phyloP scores from a whole-genome alignment of 805 yeast species.

The Yarrowia hollandica region DNA sequence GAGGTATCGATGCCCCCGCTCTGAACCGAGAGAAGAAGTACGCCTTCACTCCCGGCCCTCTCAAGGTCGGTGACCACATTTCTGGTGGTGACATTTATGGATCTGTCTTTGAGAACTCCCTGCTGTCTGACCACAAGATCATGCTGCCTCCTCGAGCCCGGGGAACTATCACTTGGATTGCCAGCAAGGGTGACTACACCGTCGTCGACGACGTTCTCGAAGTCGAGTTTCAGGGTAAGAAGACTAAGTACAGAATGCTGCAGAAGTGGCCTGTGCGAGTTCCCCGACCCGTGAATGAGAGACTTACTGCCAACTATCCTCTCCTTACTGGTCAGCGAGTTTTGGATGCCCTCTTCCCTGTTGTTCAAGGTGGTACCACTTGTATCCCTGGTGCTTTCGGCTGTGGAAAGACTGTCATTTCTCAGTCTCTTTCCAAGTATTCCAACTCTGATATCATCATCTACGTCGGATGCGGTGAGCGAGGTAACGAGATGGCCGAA shows the following conservation, averaged over 20 bases:
- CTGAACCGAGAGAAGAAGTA: slow-evolving; percentile 76
- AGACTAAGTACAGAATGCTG: slow-evolving; percentile 81
- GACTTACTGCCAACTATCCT: slow-evolving; percentile 90
- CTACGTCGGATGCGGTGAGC: slow-evolving; percentile 94
- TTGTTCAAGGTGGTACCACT: slow-evolving; percentile 99
- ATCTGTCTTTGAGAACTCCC: slow-evolving; percentile 88
- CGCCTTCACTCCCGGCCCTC: slow-evolving; percentile 77
- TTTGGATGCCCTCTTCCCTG: slow-evolving; percentile 93
- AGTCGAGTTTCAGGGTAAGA: slow-evolving; percentile 91
- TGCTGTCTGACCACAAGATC: slow-evolving; percentile 89
- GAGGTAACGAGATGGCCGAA: slow-evolving; percentile 99
- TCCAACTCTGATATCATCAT: slow-evolving; percentile 96
- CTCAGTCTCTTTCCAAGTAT: slow-evolving; percentile 94
- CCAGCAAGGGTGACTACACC: slow-evolving; percentile 85
- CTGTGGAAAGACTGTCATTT: slow-evolving; percentile 97
- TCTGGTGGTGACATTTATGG: slow-evolving; percentile 98
- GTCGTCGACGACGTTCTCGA: slow-evolving; percentile 89
- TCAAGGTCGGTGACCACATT: slow-evolving; percentile 94
- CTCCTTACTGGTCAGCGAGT: slow-evolving; percentile 98
- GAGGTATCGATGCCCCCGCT: slow-evolving; percentile 98
- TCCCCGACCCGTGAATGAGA: slow-evolving; percentile 97
- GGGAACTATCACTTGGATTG: slow-evolving; percentile 91
- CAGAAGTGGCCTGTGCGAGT: slow-evolving; percentile 99
- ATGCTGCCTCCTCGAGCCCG: slow-evolving; percentile 97
- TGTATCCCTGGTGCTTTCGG: slow-evolving; percentile 99